These are phyloP conservation scores for Globisporangium polare DNA, from an alignment of 352 stramenopile genomes.

Conservation along the genomic window DNA sequence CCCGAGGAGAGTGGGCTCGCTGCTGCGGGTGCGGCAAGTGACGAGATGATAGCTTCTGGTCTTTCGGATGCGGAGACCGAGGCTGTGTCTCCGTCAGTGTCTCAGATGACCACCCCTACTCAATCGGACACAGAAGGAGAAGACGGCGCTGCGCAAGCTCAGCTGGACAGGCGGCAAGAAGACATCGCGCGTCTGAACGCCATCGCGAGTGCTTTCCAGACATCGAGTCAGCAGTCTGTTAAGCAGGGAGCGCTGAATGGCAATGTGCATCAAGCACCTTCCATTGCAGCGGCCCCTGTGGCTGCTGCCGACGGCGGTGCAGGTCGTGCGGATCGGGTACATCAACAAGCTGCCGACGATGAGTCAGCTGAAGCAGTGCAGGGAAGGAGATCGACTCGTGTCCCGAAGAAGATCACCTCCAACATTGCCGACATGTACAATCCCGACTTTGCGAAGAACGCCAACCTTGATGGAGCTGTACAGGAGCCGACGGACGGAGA, in stretches of 20 bases:
- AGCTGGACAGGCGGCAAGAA: constrained; percentile 24
- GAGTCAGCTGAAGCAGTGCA: constrained; percentile 13
- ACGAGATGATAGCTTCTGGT: constrained; percentile 5
- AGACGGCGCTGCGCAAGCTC: constrained; percentile 19
- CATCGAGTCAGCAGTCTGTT: not conserved
- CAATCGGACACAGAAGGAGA: constrained; percentile 67
- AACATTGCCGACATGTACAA: constrained; percentile 83
- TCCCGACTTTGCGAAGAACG: constrained; percentile 46
- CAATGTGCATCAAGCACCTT: not conserved
- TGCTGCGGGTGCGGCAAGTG: not conserved
- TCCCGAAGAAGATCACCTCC: constrained; percentile 69
- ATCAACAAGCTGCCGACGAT: not conserved
- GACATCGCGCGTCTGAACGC: constrained; percentile 26
- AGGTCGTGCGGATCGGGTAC: not conserved
- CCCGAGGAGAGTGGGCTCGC: not conserved
- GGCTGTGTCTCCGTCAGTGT: constrained; percentile 48
- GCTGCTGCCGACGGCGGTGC: not conserved
- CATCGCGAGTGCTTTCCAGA: constrained; percentile 25
- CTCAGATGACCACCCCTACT: constrained; percentile 60
- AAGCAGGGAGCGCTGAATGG: not conserved
- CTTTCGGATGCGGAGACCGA: constrained; percentile 64
- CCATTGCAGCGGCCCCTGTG: not conserved
- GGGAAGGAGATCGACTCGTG: constrained; percentile 49
- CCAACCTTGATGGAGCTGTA: constrained; percentile 12
- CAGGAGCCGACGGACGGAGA: constrained; percentile 64